Evolutionary conservation across 2,329 filamentous ascomycete genomes (phyloP).

Genomic region (Dactylellina cionopaga): DNA sequence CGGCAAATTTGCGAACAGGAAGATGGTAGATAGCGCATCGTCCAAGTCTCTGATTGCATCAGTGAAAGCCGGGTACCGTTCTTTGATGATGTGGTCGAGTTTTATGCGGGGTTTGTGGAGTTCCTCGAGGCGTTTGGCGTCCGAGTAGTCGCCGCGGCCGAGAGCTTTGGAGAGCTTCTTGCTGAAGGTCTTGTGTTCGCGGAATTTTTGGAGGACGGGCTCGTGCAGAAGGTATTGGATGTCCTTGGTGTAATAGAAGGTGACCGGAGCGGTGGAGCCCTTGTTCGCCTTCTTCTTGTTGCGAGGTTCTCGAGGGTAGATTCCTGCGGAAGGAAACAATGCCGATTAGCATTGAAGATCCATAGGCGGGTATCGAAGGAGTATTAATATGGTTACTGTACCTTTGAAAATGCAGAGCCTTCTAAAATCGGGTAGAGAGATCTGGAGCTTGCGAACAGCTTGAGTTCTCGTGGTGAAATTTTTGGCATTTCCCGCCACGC

Average conservation of each 20-base stretch:
- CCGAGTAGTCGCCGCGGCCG: conserved; percentile 87
- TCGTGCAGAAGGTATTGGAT: conserved; percentile 98
- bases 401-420: conserved; percentile 99
- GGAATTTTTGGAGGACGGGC: conserved; percentile 90
- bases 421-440: conserved; percentile 95
- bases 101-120: conserved; percentile 89
- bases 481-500: conserved; percentile 89
- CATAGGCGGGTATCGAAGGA: no score
- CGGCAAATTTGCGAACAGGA: conserved; percentile 95
- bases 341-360: no score
- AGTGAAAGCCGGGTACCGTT: conserved; percentile 96
- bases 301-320: conserved; percentile 95
- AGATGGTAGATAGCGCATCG: conserved; percentile 95
- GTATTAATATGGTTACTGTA: no score
- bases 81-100: conserved; percentile 95
- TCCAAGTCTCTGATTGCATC: conserved; percentile 94
- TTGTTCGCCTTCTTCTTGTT: conserved; percentile 97
- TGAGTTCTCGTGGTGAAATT: conserved; percentile 98
- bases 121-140: conserved; percentile 89
- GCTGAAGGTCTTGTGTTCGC: conserved; percentile 93
- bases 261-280: conserved; percentile 87
- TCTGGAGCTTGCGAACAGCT: conserved; percentile 96
- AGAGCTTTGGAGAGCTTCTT: conserved; percentile 97
- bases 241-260: conserved; percentile 92
- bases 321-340: conserved; percentile 66